Evolutionary conservation across 352 stramenopile species (phyloP).

Genomic region (Phytopythium aichiense): DNA sequence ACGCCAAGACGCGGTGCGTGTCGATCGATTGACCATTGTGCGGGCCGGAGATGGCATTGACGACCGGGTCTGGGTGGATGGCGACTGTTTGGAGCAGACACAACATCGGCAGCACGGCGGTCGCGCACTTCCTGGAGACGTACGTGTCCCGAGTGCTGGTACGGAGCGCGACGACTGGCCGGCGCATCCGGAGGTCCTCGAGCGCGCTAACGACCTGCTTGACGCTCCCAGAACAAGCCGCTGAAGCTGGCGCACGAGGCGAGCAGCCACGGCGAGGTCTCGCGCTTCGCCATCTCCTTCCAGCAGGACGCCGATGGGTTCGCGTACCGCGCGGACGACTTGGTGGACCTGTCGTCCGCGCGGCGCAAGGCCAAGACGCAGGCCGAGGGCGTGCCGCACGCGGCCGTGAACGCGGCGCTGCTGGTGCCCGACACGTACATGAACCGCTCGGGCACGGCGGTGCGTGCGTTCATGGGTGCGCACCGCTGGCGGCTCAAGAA

Average conservation of each 20-base stretch:
- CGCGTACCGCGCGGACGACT: conserved; percentile 52
- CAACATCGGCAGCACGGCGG: conserved; percentile 71
- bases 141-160: conserved; percentile 66
- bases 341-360: conserved; percentile 72
- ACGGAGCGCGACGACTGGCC: not conserved
- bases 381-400: conserved; percentile 67
- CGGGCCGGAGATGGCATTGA: not conserved
- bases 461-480: conserved; percentile 74
- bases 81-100: conserved; percentile 31
- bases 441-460: conserved; percentile 78
- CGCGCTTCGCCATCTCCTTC: conserved; percentile 51
- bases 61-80: not conserved
- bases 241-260: conserved; percentile 54
- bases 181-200: too few species aligned
- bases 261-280: conserved; percentile 62
- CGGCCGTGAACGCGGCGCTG: conserved; percentile 68
- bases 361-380: conserved; percentile 73
- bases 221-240: conserved; percentile 28
- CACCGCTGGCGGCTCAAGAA: conserved; percentile 84
- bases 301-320: conserved; percentile 51
- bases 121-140: conserved; percentile 63
- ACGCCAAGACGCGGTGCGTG: conserved; percentile 57
- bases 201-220: too few species aligned
- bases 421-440: conserved; percentile 81
- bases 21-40: not conserved